Percentiles rank a stretch among this genome's conserved stretches.
phyloP scores from a whole-genome alignment of 1,284 basidiomycete genomes.

The Trametes polyzona region DNA sequence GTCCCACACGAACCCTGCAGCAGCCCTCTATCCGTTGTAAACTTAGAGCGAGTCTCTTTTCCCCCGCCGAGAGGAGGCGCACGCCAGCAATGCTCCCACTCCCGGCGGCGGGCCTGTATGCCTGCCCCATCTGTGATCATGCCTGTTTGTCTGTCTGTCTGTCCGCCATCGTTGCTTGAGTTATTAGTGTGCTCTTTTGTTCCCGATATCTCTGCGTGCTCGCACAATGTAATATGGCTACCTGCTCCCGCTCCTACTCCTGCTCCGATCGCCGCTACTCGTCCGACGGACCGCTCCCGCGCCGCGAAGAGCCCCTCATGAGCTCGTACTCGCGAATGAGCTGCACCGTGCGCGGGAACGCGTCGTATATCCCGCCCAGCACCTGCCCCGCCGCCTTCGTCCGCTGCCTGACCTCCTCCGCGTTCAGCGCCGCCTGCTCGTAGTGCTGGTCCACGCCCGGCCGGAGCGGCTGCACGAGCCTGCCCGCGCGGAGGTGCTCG shows the following conservation, averaged over 20 bases:
- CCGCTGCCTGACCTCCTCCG: conserved; percentile 34
- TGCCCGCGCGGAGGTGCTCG: conserved; percentile 53
- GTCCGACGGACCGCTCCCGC: no score
- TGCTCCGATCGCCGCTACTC: no score
- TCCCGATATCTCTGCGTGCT: no score
- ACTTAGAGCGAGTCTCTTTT: conserved; percentile 22
- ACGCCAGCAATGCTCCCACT: no score
- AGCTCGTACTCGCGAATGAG: conserved; percentile 42
- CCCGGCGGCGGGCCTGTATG: conserved; percentile 2
- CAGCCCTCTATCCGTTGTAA: conserved; percentile 18
- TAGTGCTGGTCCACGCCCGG: conserved; percentile 19
- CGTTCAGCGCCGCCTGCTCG: conserved; percentile 26
- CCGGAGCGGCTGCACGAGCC: conserved; percentile 48
- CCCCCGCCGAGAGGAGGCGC: conserved; percentile 8
- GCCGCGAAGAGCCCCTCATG: conserved; percentile 17
- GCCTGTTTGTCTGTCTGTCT: conserved; percentile 14
- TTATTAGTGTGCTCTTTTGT: conserved; percentile 17
- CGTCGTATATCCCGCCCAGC: conserved; percentile 47
- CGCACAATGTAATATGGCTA: conserved; percentile 24
- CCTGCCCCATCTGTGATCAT: neutral
- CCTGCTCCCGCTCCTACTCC: conserved; percentile 16
- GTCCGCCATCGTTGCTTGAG: conserved; percentile 16
- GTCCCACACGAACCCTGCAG: conserved; percentile 13
- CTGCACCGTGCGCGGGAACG: conserved; percentile 54
- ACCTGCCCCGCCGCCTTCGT: conserved; percentile 41